These are phyloP conservation scores for Quercus bicolor DNA, from an alignment of 306 rosid genomes.

Conservation along the genomic window DNA sequence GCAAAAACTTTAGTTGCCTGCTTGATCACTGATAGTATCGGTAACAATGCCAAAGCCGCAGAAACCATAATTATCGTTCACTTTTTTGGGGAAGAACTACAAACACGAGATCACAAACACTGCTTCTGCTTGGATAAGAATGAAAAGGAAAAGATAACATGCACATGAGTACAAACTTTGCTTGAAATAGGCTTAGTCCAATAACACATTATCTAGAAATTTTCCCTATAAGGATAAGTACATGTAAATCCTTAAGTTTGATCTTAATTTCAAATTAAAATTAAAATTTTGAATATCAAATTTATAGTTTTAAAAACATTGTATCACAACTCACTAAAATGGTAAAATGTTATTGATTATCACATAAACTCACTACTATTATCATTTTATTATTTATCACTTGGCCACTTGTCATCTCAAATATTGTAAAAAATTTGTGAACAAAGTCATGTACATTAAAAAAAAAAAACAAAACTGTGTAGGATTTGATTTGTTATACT, in stretches of 20 bases:
- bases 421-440: too few relatives aligned
- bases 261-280: background rate
- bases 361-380: too few relatives aligned
- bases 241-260: too few relatives aligned
- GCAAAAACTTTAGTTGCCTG: background rate
- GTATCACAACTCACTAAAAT: too few relatives aligned
- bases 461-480: too few relatives aligned
- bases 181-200: background rate
- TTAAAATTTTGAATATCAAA: too few relatives aligned
- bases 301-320: too few relatives aligned
- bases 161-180: background rate
- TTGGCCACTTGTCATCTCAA: too few relatives aligned
- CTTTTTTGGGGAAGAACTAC: background rate
- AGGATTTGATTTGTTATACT: too few relatives aligned
- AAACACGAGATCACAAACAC: background rate
- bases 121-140: background rate
- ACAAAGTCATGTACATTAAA: too few relatives aligned
- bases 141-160: background rate
- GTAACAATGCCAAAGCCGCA: background rate
- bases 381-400: too few relatives aligned
- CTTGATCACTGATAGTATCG: background rate
- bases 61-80: background rate
- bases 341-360: too few relatives aligned
- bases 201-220: background rate
- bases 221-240: background rate